Evolutionary conservation across 192 early-diverging fungal species (phyloP), one percentile per base, ranked within the genome.

Genomic region (Blastocladiella britannica): DNA sequence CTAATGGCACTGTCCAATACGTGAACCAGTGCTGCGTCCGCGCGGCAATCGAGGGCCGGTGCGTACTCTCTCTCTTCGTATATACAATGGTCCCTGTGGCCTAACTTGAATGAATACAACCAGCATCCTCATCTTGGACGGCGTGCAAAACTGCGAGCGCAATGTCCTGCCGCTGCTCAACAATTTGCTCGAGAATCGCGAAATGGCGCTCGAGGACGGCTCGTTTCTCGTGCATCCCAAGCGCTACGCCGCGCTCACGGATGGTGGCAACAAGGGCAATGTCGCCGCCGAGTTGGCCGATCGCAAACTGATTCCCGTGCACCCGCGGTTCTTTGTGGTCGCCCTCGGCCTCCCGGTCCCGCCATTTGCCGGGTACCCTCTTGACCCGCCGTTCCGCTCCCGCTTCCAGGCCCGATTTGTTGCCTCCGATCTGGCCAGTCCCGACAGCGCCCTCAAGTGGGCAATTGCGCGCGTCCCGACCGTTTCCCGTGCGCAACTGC

Each of bases 141-240:
- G 79, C 26, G 78, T 85, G 61, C 77, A 87, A 64, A 87, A 87
- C 57, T 84, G 85, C 0, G 87, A 89, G 54, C 73, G 87, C 22
- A 89, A 89, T 63, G 84, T 89, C 1, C 63, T 89, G 26, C 87
- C 87, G 5, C 78, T 89, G 25, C 64, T 89, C 53, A 89, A 89
- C 63, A 89, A 89, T 63, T 63, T 89, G 61, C 60, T 89, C 30
- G 87, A 89, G 62, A 89, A 89, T 62, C 65, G 87, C 58, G 87
- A 89, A 68, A 87, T 89, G 85, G 68, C 70, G 25, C 65, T 86
- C 26, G 86, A 89, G 56, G 84, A 89, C 62, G 86, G 86, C 29
- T 71, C 82, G 26, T 84, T 84, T 64, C 69, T 89, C 25, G 75
- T 84, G n/a, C 71, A 76, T 54, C 72, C 79, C 22, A 73, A 77